Percentiles rank a stretch among this genome's conserved stretches.
phyloP scores from a whole-genome alignment of 257 asterid species.

The Nyctanthes arbortristis region DNA sequence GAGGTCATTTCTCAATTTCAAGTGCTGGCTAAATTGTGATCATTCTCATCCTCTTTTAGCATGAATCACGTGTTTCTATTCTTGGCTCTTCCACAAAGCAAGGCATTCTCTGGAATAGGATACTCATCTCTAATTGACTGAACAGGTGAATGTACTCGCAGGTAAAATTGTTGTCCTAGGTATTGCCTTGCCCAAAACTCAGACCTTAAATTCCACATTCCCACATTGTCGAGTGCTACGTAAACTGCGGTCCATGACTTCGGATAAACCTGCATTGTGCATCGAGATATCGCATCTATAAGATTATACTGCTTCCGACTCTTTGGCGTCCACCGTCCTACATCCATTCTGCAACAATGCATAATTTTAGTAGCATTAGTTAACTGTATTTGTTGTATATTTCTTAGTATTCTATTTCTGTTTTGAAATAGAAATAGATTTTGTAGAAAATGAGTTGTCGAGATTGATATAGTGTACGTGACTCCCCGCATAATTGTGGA shows the following conservation, averaged over 20 bases:
- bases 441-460: background rate
- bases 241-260: slow-evolving; percentile 72
- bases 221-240: slow-evolving; percentile 68
- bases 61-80: slow-evolving; percentile 18
- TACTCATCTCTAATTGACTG: slow-evolving; percentile 60
- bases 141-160: slow-evolving; percentile 54
- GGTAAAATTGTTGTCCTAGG: slow-evolving; percentile 71
- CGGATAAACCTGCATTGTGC: slow-evolving; percentile 77
- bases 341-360: slow-evolving; percentile 57
- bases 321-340: slow-evolving; percentile 52
- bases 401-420: no score
- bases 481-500: no score
- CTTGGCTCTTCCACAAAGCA: slow-evolving; percentile 65
- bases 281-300: slow-evolving; percentile 59
- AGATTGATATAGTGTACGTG: no score
- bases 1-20: slow-evolving; percentile 11
- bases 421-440: no score
- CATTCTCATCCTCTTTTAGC: background rate
- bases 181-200: slow-evolving; percentile 75
- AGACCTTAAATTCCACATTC: slow-evolving; percentile 80
- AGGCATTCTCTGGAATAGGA: slow-evolving; percentile 54
- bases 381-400: background rate
- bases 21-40: background rate
- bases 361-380: background rate
- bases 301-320: slow-evolving; percentile 61